Evolutionary conservation across 495 filamentous ascomycete species (phyloP).

Genomic region (Penicillium steckii): DNA sequence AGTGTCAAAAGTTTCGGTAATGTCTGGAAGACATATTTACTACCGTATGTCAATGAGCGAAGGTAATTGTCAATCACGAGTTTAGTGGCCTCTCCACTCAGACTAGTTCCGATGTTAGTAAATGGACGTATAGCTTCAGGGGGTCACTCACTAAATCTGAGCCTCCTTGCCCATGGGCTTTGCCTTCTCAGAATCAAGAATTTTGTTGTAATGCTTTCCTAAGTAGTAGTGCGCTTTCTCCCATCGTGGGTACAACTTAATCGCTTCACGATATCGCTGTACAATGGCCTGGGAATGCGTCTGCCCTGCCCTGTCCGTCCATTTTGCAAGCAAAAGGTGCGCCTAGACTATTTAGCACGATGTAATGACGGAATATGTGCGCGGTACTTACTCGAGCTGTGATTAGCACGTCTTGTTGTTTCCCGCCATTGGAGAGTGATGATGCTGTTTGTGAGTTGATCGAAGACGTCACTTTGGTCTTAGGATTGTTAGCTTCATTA

Average conservation of each 20-base stretch:
- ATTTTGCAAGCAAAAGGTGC: slow-evolving; percentile 88
- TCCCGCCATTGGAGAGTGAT: slow-evolving; percentile 32
- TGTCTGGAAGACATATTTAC: slow-evolving; percentile 93
- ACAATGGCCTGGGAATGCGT: slow-evolving; percentile 77
- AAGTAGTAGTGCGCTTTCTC: slow-evolving; percentile 97
- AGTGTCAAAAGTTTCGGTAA: slow-evolving; percentile 86
- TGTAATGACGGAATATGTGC: background rate
- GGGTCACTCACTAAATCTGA: slow-evolving; percentile 43
- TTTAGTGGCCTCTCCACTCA: slow-evolving; percentile 78
- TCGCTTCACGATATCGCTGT: slow-evolving; percentile 73
- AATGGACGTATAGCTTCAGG: background rate
- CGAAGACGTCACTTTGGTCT: slow-evolving; percentile 35
- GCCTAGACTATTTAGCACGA: slow-evolving; percentile 43
- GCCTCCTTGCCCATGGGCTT: slow-evolving; percentile 67
- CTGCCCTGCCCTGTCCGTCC: slow-evolving; percentile 90
- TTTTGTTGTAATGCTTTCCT: slow-evolving; percentile 95
- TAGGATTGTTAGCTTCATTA: slow-evolving; percentile 58
- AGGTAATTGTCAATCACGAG: slow-evolving; percentile 92
- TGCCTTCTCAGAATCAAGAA: slow-evolving; percentile 82
- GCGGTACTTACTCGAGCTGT: slow-evolving; percentile 36
- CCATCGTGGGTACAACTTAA: slow-evolving; percentile 61
- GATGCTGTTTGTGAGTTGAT: slow-evolving; percentile 36
- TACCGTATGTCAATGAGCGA: slow-evolving; percentile 79
- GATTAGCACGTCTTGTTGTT: slow-evolving; percentile 45
- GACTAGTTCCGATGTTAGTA: slow-evolving; percentile 20